These are phyloP conservation scores for Cyclotella kingstonii DNA, from an alignment of 108 stramenopile species.

Conservation along the genomic window DNA sequence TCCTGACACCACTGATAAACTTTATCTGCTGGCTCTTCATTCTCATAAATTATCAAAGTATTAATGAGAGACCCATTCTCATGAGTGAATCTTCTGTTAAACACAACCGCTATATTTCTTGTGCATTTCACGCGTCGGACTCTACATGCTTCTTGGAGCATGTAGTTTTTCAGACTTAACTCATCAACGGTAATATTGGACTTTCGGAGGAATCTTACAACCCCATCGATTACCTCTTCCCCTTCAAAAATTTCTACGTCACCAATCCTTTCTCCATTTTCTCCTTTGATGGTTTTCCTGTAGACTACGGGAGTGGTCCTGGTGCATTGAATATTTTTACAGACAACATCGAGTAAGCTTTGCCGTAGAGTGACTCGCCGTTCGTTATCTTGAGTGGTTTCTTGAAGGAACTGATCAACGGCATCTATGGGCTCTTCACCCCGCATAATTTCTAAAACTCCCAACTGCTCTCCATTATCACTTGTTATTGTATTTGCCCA, in stretches of 20 bases:
- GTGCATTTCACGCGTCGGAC: conserved; percentile 31
- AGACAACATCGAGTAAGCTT: conserved; percentile 33
- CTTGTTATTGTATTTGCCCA: conserved; percentile 24
- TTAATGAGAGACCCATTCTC: conserved; percentile 31
- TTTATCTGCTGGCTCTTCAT: conserved; percentile 49
- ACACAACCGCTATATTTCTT: conserved; percentile 36
- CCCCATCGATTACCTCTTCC: conserved; percentile 54
- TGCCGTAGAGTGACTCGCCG: conserved; percentile 10
- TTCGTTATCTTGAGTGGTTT: conserved; percentile 2
- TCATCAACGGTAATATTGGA: conserved; percentile 25
- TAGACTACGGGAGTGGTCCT: conserved; percentile 32
- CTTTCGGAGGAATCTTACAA: conserved; percentile 33
- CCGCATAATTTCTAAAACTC: conserved; percentile 25
- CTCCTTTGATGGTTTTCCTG: conserved; percentile 35
- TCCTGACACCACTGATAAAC: conserved; percentile 35
- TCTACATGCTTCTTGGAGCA: conserved; percentile 43
- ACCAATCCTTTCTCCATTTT: conserved; percentile 29
- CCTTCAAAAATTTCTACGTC: conserved; percentile 32
- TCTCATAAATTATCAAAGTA: conserved; percentile 34
- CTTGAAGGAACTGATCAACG: conserved; percentile 33
- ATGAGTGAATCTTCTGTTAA: conserved; percentile 11
- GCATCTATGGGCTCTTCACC: conserved; percentile 37
- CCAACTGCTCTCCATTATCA: conserved; percentile 21
- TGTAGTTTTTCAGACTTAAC: conserved; percentile 38
- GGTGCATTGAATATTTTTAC: conserved; percentile 29